phyloP scores from a whole-genome alignment of 1,284 basidiomycete genomes.

The Rhodotorula mucilaginosa region DNA sequence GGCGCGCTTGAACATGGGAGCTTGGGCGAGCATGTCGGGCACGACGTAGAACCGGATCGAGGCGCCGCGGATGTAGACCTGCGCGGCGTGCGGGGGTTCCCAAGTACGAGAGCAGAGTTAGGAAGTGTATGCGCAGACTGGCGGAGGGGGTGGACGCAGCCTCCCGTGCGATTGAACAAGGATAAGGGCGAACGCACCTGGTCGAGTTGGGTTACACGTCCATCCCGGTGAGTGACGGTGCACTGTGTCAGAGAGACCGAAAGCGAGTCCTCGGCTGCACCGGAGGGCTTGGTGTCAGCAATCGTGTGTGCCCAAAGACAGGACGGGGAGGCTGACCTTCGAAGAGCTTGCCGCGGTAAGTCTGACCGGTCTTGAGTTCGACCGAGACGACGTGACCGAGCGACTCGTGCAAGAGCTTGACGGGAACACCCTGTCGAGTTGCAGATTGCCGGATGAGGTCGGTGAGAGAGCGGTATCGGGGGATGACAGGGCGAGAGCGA shows the following conservation, averaged over 20 bases:
- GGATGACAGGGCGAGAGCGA: not conserved
- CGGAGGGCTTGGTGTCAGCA: no score
- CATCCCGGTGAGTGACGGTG: conserved; percentile 96
- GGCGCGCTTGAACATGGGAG: conserved; percentile 97
- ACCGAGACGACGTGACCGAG: conserved; percentile 96
- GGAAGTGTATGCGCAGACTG: not conserved
- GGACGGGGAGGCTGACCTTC: conserved; percentile 64
- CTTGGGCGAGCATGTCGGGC: conserved; percentile 98
- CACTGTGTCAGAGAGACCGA: conserved; percentile 97
- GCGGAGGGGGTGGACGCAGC: no score
- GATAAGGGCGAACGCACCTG: conserved; percentile 54
- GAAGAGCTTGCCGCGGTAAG: conserved; percentile 94
- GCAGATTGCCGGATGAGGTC: not conserved
- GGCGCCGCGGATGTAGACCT: conserved; percentile 93
- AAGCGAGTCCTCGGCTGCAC: conserved; percentile 90
- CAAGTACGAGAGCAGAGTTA: no score
- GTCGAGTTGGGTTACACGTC: conserved; percentile 97
- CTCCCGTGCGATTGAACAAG: not conserved
- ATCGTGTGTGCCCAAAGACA: not conserved
- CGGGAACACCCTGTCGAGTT: not conserved
- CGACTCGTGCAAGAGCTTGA: conserved; percentile 49
- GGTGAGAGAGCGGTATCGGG: no score
- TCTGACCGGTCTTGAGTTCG: conserved; percentile 94
- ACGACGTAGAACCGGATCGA: conserved; percentile 99
- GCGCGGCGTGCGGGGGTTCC: not conserved